Evolutionary conservation across 306 rosid species (phyloP).

Genomic region (Pterocarpus macrocarpus): DNA sequence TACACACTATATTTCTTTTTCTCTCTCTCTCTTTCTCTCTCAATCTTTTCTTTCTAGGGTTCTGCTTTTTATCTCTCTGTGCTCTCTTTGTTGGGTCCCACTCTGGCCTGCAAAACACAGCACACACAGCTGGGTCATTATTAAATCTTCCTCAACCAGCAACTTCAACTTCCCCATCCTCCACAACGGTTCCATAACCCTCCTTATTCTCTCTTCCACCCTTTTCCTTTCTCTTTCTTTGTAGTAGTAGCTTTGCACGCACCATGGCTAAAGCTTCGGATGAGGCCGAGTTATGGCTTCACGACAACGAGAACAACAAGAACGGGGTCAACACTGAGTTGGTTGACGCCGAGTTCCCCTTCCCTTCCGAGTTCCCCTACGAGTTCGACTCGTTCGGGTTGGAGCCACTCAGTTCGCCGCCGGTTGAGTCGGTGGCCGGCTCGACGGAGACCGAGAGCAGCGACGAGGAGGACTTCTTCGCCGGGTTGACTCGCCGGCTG

Average conservation of each 20-base stretch:
- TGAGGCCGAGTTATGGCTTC: constrained; percentile 44
- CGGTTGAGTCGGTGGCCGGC: constrained; percentile 55
- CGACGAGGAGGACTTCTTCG: constrained; percentile 85
- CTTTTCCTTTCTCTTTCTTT: background rate
- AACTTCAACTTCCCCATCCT: constrained; percentile 39
- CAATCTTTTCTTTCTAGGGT: background rate
- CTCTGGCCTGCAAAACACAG: constrained; percentile 56
- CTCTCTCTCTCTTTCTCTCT: background rate
- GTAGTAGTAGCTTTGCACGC: background rate
- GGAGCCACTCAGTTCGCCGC: constrained; percentile 54
- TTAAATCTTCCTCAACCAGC: constrained; percentile 70
- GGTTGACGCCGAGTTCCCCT: constrained; percentile 24
- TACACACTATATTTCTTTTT: background rate
- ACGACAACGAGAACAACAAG: constrained; percentile 43
- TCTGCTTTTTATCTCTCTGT: background rate
- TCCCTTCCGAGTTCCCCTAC: constrained; percentile 83
- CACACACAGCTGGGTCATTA: constrained; percentile 58
- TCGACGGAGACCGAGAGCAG: constrained; percentile 67
- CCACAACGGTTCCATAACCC: constrained; percentile 33
- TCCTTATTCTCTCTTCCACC: background rate
- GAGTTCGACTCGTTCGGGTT: constrained; percentile 63
- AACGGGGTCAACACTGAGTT: constrained; percentile 1
- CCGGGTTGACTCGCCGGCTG: constrained; percentile 73
- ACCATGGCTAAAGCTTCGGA: constrained; percentile 55
- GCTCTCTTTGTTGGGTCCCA: constrained; percentile 52